Base-by-base conservation (phyloP, 2,329 filamentous ascomycete species). In the Trichoderma aggressivum region DNA sequence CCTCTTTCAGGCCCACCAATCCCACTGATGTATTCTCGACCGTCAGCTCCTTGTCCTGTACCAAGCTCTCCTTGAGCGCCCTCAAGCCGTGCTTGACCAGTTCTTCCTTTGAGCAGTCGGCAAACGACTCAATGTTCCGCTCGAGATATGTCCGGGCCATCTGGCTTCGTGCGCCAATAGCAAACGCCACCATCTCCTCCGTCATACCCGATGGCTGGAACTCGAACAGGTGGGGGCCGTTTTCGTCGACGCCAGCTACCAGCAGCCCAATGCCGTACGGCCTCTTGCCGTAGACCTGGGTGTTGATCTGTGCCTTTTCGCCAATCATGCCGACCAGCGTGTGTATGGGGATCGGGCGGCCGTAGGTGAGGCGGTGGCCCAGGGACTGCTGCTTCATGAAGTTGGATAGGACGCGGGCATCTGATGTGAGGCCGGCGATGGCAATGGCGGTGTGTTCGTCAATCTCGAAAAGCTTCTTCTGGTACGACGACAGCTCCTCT, bases 371-470 rank as follows among this genome's bases (percentile, higher is more conserved):
- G 82, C 95, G 94, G 78, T 96, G 95, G 79, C 93, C 92, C 79
- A 99, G 93, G 74, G 94, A 97, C 85, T 98, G 96, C 85, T 97
- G 94, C 87, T 98, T 98, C 95, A 99, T 98, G 87, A 98, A 99
- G 89, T 99, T 99, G 87, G 94, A 98, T 77, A 99, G 94, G 77
- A 99, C 96, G 79, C 96, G 96, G 80, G 95, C 96, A 83, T 99
- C 96, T 72, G 95, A 98, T 76, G 96, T 96, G 74, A 99, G 93
- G 77, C 96, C 96, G 76, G 96, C 96, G 78, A 99, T 97, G 78
- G 95, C 94, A 79, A 99, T 91, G 76, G 94, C 96, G 78, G 96
- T 91, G 84, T 99, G 96, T 78, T 95, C 93, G 83, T 99, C 96
- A 84, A 99, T 91, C 78, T 91, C 89, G 83, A 99, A 98, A 81